Evolutionary conservation across 257 asterid species (phyloP), one percentile per base, ranked within the genome.

Genomic region (Jacaranda mimosifolia): DNA sequence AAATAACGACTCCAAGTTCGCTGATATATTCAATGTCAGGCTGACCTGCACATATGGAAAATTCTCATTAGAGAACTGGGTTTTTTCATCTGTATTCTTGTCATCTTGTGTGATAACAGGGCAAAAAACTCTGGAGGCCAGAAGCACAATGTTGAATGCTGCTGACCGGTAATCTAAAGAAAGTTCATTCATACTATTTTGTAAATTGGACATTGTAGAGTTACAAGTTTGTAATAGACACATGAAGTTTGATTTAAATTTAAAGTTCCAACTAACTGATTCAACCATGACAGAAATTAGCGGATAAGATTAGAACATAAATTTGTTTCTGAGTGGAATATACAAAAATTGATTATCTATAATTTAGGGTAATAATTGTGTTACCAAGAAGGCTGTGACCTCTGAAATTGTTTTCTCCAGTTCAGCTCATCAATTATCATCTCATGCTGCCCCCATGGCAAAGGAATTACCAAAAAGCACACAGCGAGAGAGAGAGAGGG

Each of bases 21-120:
- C 91, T 69, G 95, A 82, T 81, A 89, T 83, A 65, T 91, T 88
- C 82, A 91, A 48, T 4, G 93, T 91, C 87, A 91, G 55, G 88
- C 97, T 91, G 77, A 89, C 92, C 97, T 91, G 91, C 84, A 84
- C 43, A 39, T 6, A 36, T 18, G 75, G 45, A 79, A 75, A 52
- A 53, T 42, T 53, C 67, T 75, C 72, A 49, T 75, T 56, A 78
- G 18, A 58, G 43, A 56, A 81, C 63, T 8, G 2, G 32, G 32
- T 2, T 2, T 42, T 5, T 53, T 39, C 63, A 11, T 40, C 52
- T 10, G 14, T 4, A 2, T 0, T 52, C 53, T 52, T 9, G 10
- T 48, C 0, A 51, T 7, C 65, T 17, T 59, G 3, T 68, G 6
- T 49, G 17, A 70, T 55, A 32, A 39, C 18, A 10, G 21, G 3